Conservation (phyloP, 768 basidiomycete species). For the Lactifluus echinatus region DNA sequence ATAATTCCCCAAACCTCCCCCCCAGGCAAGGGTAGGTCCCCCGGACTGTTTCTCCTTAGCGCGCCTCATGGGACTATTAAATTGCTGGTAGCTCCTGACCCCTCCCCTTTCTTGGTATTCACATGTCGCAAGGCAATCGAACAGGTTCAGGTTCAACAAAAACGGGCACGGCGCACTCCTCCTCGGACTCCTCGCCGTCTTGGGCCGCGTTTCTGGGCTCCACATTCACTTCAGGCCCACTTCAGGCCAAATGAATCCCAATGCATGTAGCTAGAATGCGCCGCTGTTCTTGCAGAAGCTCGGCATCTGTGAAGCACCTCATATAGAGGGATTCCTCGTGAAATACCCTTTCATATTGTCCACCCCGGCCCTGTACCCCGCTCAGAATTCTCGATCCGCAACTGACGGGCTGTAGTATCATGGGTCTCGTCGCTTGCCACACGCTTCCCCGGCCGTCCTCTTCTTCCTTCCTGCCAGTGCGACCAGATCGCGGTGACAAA, state of each 20-base stretch:
- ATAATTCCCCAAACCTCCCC: not conserved
- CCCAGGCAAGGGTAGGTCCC: not conserved
- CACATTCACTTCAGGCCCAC: not conserved
- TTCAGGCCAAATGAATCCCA: conserved; percentile 8
- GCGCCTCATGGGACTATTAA: conserved; percentile 4
- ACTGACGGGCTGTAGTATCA: not conserved
- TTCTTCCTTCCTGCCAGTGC: no score
- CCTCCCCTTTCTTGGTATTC: conserved; percentile 2
- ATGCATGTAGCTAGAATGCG: conserved; percentile 3
- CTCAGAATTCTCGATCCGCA: conserved; percentile 1
- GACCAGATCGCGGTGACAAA: not conserved
- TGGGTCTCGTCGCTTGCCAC: not conserved
- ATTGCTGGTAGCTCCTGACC: not conserved
- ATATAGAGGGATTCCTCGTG: not conserved
- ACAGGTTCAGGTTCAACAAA: not conserved
- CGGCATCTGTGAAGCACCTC: not conserved
- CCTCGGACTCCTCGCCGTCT: not conserved
- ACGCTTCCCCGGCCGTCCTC: not conserved
- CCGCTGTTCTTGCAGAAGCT: not conserved
- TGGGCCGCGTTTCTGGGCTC: not conserved
- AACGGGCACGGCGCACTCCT: not conserved
- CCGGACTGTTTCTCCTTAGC: not conserved
- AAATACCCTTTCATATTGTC: not conserved
- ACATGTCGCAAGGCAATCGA: conserved; percentile 5
- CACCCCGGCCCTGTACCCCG: not conserved